Percentiles rank a stretch among this genome's conserved stretches.
Conservation (phyloP, 768 basidiomycete species). For the Tulasnella sp. region DNA sequence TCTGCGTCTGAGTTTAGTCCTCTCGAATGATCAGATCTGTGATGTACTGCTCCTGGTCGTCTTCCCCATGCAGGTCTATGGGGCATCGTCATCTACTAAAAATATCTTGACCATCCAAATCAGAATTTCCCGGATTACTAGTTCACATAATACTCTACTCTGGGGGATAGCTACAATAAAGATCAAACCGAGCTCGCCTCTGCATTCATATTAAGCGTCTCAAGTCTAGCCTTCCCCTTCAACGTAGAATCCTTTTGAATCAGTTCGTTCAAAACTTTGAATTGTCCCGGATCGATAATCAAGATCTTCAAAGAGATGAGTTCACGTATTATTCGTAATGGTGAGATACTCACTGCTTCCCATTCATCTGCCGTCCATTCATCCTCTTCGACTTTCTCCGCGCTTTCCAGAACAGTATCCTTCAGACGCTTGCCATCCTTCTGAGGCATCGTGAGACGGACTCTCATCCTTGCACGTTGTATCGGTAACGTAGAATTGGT, state of each 20-base stretch:
- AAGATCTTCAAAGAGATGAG: constrained; percentile 44
- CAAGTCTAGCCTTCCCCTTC: constrained; percentile 50
- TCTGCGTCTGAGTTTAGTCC: too few species aligned
- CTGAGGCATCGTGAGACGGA: constrained; percentile 63
- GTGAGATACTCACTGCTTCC: constrained; percentile 56
- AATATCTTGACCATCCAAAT: too few species aligned
- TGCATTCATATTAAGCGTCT: constrained; percentile 38
- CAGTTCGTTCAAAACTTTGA: constrained; percentile 78
- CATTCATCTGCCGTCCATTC: constrained; percentile 62
- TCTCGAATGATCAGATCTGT: too few species aligned
- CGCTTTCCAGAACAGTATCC: constrained; percentile 54
- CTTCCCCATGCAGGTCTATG: too few species aligned
- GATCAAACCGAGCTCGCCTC: too few species aligned
- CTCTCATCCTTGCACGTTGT: constrained; percentile 84
- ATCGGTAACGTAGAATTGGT: constrained; percentile 78
- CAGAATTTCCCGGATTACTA: too few species aligned
- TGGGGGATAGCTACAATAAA: too few species aligned
- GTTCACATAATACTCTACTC: too few species aligned
- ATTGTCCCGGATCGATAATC: constrained; percentile 86
- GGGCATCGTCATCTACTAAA: too few species aligned
- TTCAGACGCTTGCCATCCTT: constrained; percentile 55
- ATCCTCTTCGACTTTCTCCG: constrained; percentile 75
- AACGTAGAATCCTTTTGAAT: constrained; percentile 87
- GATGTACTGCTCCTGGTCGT: too few species aligned
- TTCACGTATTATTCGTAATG: neutral